Conservation (phyloP, 495 filamentous ascomycete genomes). For the Penicillium pancosmium region DNA sequence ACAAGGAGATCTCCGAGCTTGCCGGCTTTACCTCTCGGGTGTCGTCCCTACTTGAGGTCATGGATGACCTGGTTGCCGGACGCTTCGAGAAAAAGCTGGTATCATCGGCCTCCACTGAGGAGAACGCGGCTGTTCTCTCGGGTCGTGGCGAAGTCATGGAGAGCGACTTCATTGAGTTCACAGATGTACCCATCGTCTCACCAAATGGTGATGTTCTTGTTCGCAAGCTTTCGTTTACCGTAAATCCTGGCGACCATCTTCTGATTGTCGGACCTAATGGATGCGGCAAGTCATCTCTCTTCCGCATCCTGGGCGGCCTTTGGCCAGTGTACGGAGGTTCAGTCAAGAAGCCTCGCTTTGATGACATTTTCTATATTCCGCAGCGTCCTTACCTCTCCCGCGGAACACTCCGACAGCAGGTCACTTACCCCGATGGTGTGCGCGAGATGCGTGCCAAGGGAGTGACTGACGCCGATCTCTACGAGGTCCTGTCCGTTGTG, state of each 20-base stretch:
- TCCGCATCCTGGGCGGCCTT: constrained; percentile 92
- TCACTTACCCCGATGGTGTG: constrained; percentile 92
- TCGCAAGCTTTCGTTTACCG: constrained; percentile 78
- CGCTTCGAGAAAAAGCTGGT: constrained; percentile 95
- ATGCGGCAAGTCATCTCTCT: constrained; percentile 93
- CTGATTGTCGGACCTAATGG: constrained; percentile 96
- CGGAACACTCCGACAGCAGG: constrained; percentile 88
- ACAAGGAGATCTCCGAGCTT: constrained; percentile 95
- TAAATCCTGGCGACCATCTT: constrained; percentile 84
- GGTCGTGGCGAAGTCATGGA: constrained; percentile 77
- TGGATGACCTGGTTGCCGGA: constrained; percentile 87
- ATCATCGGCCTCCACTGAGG: constrained; percentile 76
- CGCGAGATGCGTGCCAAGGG: constrained; percentile 84
- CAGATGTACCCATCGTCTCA: constrained; percentile 92
- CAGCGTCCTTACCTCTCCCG: constrained; percentile 91
- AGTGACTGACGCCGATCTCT: constrained; percentile 79
- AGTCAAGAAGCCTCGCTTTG: constrained; percentile 84
- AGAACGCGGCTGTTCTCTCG: constrained; percentile 76
- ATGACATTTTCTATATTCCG: constrained; percentile 97
- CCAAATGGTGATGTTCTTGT: constrained; percentile 95
- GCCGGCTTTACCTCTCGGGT: constrained; percentile 94
- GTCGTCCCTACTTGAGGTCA: constrained; percentile 84
- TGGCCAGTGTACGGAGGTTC: constrained; percentile 99
- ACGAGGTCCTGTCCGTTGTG: constrained; percentile 73
- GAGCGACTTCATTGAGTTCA: constrained; percentile 83